These are phyloP conservation scores for Talaromyces thailandensis DNA, from an alignment of 495 filamentous ascomycete species.

Conservation along the genomic window DNA sequence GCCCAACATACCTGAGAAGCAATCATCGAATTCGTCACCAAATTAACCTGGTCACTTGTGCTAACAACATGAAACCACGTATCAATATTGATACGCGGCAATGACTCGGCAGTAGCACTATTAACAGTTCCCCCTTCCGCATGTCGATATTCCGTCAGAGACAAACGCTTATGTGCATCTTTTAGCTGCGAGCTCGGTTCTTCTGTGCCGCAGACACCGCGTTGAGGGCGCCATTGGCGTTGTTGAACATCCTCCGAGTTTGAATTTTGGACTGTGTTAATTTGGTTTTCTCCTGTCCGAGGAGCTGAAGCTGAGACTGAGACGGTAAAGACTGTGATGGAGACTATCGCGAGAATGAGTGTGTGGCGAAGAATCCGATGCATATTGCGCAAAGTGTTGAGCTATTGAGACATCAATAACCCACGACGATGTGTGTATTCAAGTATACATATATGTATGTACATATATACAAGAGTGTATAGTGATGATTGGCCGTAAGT, in stretches of 20 bases:
- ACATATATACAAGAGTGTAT: background rate
- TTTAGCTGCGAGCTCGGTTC: conserved; percentile 23
- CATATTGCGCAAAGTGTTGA: conserved; percentile 4
- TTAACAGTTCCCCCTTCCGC: conserved; percentile 2
- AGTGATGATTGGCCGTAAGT: background rate
- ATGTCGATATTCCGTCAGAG: conserved; percentile 9
- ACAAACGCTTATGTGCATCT: conserved; percentile 19
- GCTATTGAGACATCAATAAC: background rate
- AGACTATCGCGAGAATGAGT: conserved; percentile 12
- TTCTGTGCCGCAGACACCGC: conserved; percentile 30
- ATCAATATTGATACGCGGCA: conserved; percentile 30
- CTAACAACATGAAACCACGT: conserved; percentile 42
- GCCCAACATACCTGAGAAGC: conserved; percentile 27
- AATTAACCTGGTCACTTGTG: conserved; percentile 20
- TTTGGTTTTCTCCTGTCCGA: background rate
- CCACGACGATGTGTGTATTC: background rate
- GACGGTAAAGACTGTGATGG: conserved; percentile 15
- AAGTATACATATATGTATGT: background rate
- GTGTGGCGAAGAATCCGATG: conserved; percentile 8
- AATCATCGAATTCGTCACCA: conserved; percentile 33
- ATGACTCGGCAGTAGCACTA: conserved; percentile 6
- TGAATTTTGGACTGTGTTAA: background rate
- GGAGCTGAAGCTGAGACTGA: background rate
- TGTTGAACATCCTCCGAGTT: conserved; percentile 11
- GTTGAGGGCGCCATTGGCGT: conserved; percentile 12